Evolutionary conservation across 768 basidiomycete species (phyloP).

Genomic region (Lanmaoa pseudosensibilis): DNA sequence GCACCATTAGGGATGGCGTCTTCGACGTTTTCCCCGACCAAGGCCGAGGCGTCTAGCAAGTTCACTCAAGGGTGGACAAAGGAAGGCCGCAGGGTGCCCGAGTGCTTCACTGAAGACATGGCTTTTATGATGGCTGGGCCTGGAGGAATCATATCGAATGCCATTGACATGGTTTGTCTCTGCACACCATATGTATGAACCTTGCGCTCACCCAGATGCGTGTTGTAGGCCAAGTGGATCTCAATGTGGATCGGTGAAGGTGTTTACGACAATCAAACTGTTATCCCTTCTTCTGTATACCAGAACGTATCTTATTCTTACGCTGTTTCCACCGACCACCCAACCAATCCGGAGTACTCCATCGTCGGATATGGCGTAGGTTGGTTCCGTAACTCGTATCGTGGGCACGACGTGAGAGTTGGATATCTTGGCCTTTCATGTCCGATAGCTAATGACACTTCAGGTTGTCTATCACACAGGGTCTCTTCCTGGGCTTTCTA

Average conservation of each 20-base stretch:
- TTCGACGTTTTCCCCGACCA: constrained; percentile 38
- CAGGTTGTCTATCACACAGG: constrained; percentile 40
- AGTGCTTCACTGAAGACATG: constrained; percentile 29
- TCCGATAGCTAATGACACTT: neutral
- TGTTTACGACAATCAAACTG: constrained; percentile 26
- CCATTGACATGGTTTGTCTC: constrained; percentile 41
- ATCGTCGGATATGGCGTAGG: constrained; percentile 43
- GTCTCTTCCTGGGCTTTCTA: constrained; percentile 35
- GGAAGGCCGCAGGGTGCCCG: constrained; percentile 35
- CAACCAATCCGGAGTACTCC: constrained; percentile 22
- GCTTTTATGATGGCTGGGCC: constrained; percentile 35
- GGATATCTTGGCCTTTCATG: neutral
- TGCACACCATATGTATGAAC: neutral
- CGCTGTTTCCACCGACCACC: constrained; percentile 18
- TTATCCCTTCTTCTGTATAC: constrained; percentile 36
- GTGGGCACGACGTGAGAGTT: constrained; percentile 40
- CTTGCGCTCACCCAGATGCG: neutral
- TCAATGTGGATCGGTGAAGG: constrained; percentile 36
- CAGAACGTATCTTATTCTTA: constrained; percentile 34
- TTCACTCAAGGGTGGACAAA: constrained; percentile 36
- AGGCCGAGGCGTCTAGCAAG: constrained; percentile 34
- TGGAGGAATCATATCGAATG: constrained; percentile 45
- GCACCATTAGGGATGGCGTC: constrained; percentile 40
- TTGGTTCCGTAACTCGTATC: constrained; percentile 40
- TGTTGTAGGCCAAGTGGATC: constrained; percentile 41